Conservation (phyloP, 2,329 filamentous ascomycete genomes). For the Exserohilum turcica region DNA sequence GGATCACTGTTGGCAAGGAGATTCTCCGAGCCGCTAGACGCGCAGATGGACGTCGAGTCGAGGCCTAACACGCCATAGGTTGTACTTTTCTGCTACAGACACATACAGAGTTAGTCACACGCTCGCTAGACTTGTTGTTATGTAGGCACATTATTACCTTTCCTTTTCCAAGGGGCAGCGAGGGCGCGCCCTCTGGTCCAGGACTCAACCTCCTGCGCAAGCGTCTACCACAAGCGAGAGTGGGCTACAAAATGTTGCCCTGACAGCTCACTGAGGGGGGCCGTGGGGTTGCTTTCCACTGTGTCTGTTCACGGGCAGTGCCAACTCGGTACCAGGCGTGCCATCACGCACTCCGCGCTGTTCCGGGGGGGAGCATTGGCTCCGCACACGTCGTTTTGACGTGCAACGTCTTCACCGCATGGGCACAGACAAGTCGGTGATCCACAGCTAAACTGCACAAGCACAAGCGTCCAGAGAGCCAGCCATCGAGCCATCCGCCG, state of each 20-base stretch:
- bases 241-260: background rate
- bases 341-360: slow-evolving; percentile 4
- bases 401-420: slow-evolving; percentile 10
- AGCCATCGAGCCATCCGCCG: slow-evolving; percentile 7
- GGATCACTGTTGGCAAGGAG: background rate
- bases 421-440: slow-evolving; percentile 4
- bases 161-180: background rate
- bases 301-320: background rate
- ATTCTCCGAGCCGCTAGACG: background rate
- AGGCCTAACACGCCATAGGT: too few species aligned
- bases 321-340: slow-evolving; percentile 1
- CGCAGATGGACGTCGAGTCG: too few species aligned
- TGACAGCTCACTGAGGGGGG: background rate
- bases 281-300: background rate
- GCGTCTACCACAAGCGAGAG: background rate
- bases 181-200: background rate
- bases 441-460: slow-evolving; percentile 4
- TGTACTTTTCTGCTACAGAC: background rate
- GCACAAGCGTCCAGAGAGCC: background rate
- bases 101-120: background rate
- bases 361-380: background rate
- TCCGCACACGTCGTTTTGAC: slow-evolving; percentile 6
- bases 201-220: background rate
- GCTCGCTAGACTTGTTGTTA: background rate
- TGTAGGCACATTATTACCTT: background rate